Percentiles rank a stretch among this genome's conserved stretches.
Conservation (phyloP, 768 basidiomycete species). For the Baorangia bicolor region DNA sequence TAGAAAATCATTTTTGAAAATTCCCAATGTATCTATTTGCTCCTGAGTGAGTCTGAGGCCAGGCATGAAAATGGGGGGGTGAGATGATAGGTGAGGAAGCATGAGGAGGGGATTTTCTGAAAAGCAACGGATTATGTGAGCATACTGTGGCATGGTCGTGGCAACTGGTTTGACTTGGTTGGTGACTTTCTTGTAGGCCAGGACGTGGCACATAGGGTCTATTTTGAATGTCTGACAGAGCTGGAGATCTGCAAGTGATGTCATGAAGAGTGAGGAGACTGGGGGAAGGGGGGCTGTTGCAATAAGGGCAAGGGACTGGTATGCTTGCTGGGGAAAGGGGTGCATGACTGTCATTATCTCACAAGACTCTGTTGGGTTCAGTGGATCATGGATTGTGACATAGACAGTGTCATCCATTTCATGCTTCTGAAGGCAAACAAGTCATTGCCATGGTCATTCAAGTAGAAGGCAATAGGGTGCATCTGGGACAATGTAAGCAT, state of each 20-base stretch:
- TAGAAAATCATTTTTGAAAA: not conserved
- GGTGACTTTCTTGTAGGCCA: conserved; percentile 36
- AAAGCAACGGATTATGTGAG: conserved; percentile 28
- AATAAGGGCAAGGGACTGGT: not conserved
- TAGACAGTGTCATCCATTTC: not conserved
- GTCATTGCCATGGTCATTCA: conserved; percentile 21
- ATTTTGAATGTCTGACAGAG: not conserved
- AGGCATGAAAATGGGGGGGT: not conserved
- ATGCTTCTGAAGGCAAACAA: conserved; percentile 9
- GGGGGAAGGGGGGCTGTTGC: not conserved
- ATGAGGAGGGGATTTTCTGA: conserved; percentile 35
- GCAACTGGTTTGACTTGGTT: conserved; percentile 34
- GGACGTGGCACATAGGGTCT: not conserved
- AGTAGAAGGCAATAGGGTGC: conserved; percentile 21
- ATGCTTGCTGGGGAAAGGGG: not conserved
- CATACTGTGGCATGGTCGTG: conserved; percentile 30
- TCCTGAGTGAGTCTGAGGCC: not conserved
- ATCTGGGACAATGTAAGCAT: conserved; percentile 21
- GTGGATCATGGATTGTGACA: conserved; percentile 1
- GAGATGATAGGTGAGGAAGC: conserved; percentile 12
- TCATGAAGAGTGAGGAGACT: not conserved
- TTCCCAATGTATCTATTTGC: not conserved
- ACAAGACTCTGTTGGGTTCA: not conserved
- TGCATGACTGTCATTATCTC: not conserved
- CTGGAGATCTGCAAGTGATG: not conserved